Evolutionary conservation across 176 grass and related monocot species (phyloP), one percentile per base, ranked within the genome.

Genomic region (Chrysopogon serrulatus): DNA sequence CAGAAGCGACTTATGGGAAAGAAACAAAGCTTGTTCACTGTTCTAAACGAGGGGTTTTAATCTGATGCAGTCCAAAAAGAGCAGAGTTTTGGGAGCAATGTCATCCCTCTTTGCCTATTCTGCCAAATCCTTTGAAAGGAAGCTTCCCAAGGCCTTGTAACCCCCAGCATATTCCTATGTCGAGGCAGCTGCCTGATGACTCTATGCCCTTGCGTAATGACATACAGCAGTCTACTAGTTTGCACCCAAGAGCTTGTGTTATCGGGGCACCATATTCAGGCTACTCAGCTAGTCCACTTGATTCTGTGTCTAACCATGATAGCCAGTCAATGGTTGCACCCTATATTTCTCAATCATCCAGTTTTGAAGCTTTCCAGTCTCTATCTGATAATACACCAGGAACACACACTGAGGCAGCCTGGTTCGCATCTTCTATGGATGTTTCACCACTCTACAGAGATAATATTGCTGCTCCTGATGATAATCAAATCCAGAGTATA

Each of bases 81-180:
- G 32, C 45, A 86, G 79, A 35, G 73, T 86, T 57, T 82, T 80
- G 61, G 88, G 78, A 71, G 57, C 79, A 26, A 91, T 97, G 86
- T 86, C 91, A 77, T 90, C 94, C n/a, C 40, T 85, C 91, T 48
- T 65, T 93, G 65, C 89, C 94, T 73, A 44, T 88, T 78, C 74
- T 97, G 53, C 94, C 87, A 42, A 82, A 83, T 90, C 54, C 87
- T 64, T 65, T 91, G 81, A 81, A 91, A 83, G 84, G 78, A 37
- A 90, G 73, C 60, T 85, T 90, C 39, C 79, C 86, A 15, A 86
- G 79, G 78, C 79, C 84, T 45, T 59, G 34, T 19, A 87, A 88
- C 67, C 74, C 90, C 26, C 90, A 86, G 34, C 79, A 86, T 47
- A 73, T 89, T 80, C 60, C 33, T 24, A 81, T 93, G 91, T 85